Evolutionary conservation across 78 protist species (phyloP), one percentile per base, ranked within the genome.

Genomic region (Capsaspora owczarzaki): DNA sequence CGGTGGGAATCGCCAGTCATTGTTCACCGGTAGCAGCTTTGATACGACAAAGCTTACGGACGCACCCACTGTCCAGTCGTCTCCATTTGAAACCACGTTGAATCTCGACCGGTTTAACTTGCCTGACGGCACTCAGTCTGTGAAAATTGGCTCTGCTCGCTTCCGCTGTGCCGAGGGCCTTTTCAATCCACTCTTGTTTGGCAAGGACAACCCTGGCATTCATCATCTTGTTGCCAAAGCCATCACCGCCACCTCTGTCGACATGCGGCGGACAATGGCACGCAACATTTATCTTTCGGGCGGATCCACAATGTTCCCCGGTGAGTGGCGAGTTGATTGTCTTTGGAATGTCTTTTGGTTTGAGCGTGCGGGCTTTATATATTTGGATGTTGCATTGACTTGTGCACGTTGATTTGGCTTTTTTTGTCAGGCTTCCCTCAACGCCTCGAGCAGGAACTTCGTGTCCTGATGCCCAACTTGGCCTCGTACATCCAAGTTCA

Each of bases 151-250:
- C 38, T 16, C 23, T 27, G 40, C 44, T 46, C 76, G 76, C 44
- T 70, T 70, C 76, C 76, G 76, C 56, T 38, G 44, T n/a, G 46
- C 76, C 1, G 76, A 70, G 51, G 76, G 76, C 37, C 51, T 70
- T 3, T 70, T 70, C n/a, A 6, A 70, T 23, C 76, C 76, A 42
- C 14, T 22, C 51, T 27, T 70, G 31, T 70, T 2, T 10, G 76
- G 76, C 19, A 70, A 42, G 76, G 76, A 70, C 35, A 31, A 27
- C 1, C 56, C 51, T 19, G 76, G 76, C 27, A 23, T 70, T 8
- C 76, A 70, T 27, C 53, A 70, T 4, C 8, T 70, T 19, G 51
- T 42, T 3, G n/a, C 2, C 37, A 42, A 70, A 2, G 76, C 76
- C 5, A 38, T 70, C 29, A 70, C 5, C 40, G 44, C 76, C 38